Evolutionary conservation across 139 green algal genomes (phyloP).

Genomic region (Chlorella sp.): DNA sequence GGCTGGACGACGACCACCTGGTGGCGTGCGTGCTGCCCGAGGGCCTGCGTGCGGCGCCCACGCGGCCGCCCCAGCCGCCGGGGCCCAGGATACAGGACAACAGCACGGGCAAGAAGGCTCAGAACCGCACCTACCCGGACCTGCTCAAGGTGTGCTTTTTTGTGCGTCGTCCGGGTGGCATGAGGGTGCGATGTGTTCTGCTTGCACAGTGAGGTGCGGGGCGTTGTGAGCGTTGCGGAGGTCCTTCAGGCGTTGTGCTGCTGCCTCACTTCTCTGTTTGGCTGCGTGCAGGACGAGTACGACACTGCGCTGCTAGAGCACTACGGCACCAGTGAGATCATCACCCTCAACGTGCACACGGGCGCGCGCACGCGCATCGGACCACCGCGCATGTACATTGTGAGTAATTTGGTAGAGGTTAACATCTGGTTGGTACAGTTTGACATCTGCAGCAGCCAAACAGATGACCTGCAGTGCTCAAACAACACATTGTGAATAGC

Average conservation of each 20-base stretch:
- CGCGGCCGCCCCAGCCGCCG: slow-evolving; percentile 37
- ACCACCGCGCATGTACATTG: slow-evolving; percentile 68
- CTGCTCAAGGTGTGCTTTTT: slow-evolving; percentile 76
- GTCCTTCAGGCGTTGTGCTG: too few relatives aligned
- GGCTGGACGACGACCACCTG: slow-evolving; percentile 80
- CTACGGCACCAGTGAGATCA: slow-evolving; percentile 68
- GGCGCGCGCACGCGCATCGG: slow-evolving; percentile 43
- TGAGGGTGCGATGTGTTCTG: too few relatives aligned
- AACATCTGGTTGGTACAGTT: too few relatives aligned
- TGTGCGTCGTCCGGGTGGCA: too few relatives aligned
- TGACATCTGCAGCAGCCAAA: too few relatives aligned
- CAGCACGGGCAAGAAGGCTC: slow-evolving; percentile 55
- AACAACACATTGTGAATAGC: too few relatives aligned
- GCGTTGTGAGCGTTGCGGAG: too few relatives aligned
- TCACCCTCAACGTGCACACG: slow-evolving; percentile 49
- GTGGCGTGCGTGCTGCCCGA: slow-evolving; percentile 45
- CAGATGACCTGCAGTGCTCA: too few relatives aligned
- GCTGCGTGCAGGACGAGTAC: slow-evolving; percentile 50
- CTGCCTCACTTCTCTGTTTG: too few relatives aligned
- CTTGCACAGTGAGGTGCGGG: too few relatives aligned
- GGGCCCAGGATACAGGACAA: slow-evolving; percentile 80
- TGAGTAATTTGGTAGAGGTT: too few relatives aligned
- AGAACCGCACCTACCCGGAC: slow-evolving; percentile 90
- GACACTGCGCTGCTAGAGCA: slow-evolving; percentile 90
- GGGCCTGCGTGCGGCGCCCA: slow-evolving; percentile 6